Percentiles rank a stretch among this genome's conserved stretches.
Evolutionary conservation across 768 basidiomycete genomes (phyloP).

Genomic region (Boletus eberwhitei): DNA sequence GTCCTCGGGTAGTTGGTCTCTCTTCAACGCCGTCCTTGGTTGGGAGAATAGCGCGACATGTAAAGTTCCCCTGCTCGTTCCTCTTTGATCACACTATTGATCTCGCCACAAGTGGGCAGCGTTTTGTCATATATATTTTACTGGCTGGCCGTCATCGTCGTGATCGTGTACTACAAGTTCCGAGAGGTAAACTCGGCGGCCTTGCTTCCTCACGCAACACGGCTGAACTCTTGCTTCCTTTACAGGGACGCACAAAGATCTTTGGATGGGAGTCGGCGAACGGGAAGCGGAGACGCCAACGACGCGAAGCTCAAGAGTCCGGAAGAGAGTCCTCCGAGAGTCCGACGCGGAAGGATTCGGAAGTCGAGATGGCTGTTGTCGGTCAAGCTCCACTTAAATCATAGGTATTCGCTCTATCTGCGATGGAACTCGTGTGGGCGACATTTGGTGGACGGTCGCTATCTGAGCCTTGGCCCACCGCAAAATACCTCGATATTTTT

Average conservation of each 20-base stretch:
- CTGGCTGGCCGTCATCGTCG: constrained; percentile 78
- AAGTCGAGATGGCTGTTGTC: neutral
- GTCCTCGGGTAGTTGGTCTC: constrained; percentile 62
- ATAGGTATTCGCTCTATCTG: neutral
- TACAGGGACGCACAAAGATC: constrained; percentile 62
- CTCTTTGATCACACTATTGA: neutral
- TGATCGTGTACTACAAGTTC: constrained; percentile 66
- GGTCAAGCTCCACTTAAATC: neutral
- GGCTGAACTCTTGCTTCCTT: neutral
- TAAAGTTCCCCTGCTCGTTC: constrained; percentile 23
- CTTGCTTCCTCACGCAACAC: neutral
- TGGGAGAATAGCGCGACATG: constrained; percentile 84
- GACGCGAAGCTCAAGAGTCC: constrained; percentile 18
- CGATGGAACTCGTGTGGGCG: neutral
- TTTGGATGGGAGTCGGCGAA: constrained; percentile 56
- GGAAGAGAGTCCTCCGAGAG: neutral
- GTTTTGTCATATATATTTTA: constrained; percentile 89
- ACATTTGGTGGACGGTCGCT: neutral
- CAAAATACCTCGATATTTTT: neutral
- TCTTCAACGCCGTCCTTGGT: constrained; percentile 84
- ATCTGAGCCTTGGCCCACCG: neutral
- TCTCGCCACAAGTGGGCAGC: constrained; percentile 51
- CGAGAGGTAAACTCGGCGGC: constrained; percentile 39
- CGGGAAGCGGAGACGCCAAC: constrained; percentile 33
- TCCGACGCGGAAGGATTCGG: neutral